These are phyloP conservation scores for Apiospora aurea DNA, from an alignment of 2,329 filamentous ascomycete genomes.

Conservation along the genomic window DNA sequence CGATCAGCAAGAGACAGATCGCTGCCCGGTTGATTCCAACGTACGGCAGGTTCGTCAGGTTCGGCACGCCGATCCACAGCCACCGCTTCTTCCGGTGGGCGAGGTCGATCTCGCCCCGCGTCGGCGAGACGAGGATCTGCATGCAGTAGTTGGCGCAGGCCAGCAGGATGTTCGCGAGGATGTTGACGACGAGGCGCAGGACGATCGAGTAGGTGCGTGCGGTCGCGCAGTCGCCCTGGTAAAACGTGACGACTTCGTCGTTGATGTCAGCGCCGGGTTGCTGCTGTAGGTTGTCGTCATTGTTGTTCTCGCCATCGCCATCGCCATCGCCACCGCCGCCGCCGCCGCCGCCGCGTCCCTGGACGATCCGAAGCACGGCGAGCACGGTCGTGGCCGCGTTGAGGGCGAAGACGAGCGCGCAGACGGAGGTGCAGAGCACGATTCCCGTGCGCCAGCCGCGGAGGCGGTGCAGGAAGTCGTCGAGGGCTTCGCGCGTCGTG, in stretches of 20 bases:
- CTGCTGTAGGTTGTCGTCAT: neutral
- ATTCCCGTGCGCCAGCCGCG: neutral
- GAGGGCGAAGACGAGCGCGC: neutral
- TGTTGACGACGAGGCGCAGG: conserved; percentile 54
- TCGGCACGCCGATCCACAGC: conserved; percentile 63
- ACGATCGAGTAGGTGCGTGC: conserved; percentile 48
- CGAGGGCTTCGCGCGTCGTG: neutral
- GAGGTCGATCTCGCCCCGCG: conserved; percentile 53
- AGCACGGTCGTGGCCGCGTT: neutral
- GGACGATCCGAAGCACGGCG: neutral
- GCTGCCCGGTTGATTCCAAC: conserved; percentile 38
- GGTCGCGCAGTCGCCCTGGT: conserved; percentile 46
- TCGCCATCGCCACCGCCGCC: neutral
- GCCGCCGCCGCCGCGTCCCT: neutral
- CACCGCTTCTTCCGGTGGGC: conserved; percentile 55
- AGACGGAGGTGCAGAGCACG: neutral
- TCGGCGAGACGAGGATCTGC: conserved; percentile 61
- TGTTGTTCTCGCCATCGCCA: neutral
- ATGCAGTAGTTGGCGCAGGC: conserved; percentile 60
- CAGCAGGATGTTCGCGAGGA: conserved; percentile 51
- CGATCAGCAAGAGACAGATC: neutral
- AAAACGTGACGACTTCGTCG: conserved; percentile 44
- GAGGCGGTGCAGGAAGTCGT: neutral
- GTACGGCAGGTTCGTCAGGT: conserved; percentile 54
- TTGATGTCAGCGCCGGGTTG: neutral